These are phyloP conservation scores for bread wheat (Triticum aestivum) DNA, from an alignment of 176 grass and related monocot genomes.

Conservation along the genomic window DNA sequence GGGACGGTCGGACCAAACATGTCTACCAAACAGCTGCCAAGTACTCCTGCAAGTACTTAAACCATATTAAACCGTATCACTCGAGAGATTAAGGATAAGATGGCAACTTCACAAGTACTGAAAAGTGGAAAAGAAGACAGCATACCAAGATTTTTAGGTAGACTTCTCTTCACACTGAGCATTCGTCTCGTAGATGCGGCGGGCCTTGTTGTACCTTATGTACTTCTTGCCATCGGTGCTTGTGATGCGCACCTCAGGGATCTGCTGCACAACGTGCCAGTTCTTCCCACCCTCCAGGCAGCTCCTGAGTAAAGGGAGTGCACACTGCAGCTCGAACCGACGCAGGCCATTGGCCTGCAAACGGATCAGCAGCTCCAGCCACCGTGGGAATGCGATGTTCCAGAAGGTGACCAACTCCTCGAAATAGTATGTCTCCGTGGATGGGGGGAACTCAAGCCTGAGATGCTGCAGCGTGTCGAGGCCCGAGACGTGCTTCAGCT, in stretches of 20 bases:
- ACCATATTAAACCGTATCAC: background rate
- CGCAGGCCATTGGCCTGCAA: constrained; percentile 41
- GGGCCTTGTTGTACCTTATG: constrained; percentile 63
- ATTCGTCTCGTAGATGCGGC: constrained; percentile 56
- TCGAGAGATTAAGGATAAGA: background rate
- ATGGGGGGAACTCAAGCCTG: constrained; percentile 53
- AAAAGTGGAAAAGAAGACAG: constrained; percentile 9
- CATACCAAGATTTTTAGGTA: constrained; percentile 14
- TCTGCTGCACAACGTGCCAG: constrained; percentile 64
- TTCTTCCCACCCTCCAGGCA: constrained; percentile 74
- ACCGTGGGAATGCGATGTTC: constrained; percentile 68
- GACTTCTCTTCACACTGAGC: constrained; percentile 62
- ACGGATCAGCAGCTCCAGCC: constrained; percentile 57
- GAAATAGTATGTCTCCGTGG: constrained; percentile 72
- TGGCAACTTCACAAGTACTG: background rate
- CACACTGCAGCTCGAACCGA: constrained; percentile 60
- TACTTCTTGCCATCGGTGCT: constrained; percentile 57
- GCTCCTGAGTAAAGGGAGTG: constrained; percentile 60
- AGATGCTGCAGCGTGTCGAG: constrained; percentile 54
- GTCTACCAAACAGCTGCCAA: constrained; percentile 17
- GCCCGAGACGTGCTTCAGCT: constrained; percentile 63
- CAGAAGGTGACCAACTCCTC: constrained; percentile 81
- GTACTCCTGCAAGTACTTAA: constrained; percentile 1
- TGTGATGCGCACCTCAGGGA: constrained; percentile 61
- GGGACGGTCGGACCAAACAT: background rate